Evolutionary conservation across 176 grass and related monocot species (phyloP), one percentile per base, ranked within the genome.

Genomic region (Lolium perenne): DNA sequence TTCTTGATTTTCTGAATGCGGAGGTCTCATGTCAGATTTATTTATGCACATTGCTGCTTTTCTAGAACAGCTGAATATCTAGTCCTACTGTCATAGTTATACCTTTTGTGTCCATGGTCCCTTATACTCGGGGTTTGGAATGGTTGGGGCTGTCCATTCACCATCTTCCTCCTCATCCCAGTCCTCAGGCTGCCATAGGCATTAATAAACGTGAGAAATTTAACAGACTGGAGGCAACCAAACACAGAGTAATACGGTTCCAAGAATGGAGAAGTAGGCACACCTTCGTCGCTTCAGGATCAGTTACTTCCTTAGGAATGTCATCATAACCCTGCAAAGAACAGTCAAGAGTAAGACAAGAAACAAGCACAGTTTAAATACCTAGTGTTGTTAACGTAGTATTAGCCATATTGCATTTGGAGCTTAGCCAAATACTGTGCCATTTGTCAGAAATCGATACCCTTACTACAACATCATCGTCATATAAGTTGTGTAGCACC

Each of bases 91-190:
- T 8, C 71, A 50, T 75, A 16, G 72, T 29, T 22, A 41, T 72
- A 94, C 97, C 90, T 96, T 96, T 93, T 92, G 97, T 63, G 86
- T 96, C 94, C 94, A 94, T 68, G 90, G 91, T 76, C 92, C 97
- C 88, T 91, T 94, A 79, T 99, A 96, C 66, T 96, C 94, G 3
- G 97, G 97, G 84, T 99, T 95, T 14, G 97, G 94, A 57, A 99
- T 96, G 77, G 94, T 96, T 10, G 94, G 90, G 41, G 90, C 90
- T 38, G 94, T 92, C 94, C 94, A 99, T 86, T 99, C 97, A 87
- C 97, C 97, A 88, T 96, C 94, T 94, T 96, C 92, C 79, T 99
- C 90, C 48, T 99, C 92, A 87, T 99, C 90, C 94, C 94, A 99
- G 46, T 99, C 97, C 59, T 99, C 94, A 68, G 94, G 97, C 97